Conservation (phyloP, 805 yeast genomes). For the Nakazawaea wyomingensis region DNA sequence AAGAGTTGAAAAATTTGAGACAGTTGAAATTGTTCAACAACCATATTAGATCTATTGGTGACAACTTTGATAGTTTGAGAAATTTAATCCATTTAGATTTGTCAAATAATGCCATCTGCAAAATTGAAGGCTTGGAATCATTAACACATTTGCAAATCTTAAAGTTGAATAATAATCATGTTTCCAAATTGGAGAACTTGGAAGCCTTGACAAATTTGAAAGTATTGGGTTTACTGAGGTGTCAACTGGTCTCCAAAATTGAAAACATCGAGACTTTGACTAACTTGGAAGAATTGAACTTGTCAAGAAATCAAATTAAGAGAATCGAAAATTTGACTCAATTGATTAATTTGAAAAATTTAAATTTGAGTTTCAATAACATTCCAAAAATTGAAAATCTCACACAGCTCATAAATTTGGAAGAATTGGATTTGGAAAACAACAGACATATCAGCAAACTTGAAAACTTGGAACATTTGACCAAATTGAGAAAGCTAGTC, state of each 20-base stretch:
- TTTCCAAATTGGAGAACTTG: constrained; percentile 60
- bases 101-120: constrained; percentile 14
- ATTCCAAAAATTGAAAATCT: constrained; percentile 61
- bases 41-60: constrained; percentile 61
- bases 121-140: constrained; percentile 57
- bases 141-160: constrained; percentile 49
- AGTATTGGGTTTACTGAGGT: constrained; percentile 39
- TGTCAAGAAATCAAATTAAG: constrained; percentile 75
- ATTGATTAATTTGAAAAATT: constrained; percentile 47
- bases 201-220: constrained; percentile 61
- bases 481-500: constrained; percentile 4
- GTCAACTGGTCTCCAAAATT: constrained; percentile 7
- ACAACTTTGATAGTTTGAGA: constrained; percentile 46
- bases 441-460: constrained; percentile 77
- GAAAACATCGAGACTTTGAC: constrained; percentile 26
- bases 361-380: constrained; percentile 77
- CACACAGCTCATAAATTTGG: constrained; percentile 50
- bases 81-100: constrained; percentile 29
- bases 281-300: constrained; percentile 71
- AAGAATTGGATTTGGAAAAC: constrained; percentile 85
- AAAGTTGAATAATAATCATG: constrained; percentile 63
- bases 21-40: constrained; percentile 21
- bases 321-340: constrained; percentile 46
- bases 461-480: constrained; percentile 6
- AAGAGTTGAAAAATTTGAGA: constrained; percentile 2